Evolutionary conservation across 495 filamentous ascomycete genomes (phyloP).

Genomic region (Hypoxylon fuscum): DNA sequence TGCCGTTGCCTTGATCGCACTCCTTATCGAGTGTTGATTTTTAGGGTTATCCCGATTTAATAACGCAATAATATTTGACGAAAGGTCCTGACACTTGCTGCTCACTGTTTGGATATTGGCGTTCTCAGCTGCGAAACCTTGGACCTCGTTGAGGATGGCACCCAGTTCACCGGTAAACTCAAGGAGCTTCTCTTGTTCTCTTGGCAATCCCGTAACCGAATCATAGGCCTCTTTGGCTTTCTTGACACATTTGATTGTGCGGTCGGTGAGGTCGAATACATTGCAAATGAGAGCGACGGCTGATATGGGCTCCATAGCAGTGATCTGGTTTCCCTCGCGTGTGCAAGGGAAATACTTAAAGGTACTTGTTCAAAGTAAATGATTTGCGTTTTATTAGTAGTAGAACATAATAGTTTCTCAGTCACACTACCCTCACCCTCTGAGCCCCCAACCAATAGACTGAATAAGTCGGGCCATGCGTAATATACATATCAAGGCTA

Average conservation of each 20-base stretch:
- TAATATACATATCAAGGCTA: no score
- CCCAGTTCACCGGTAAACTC: neutral
- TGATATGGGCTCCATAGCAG: constrained; percentile 6
- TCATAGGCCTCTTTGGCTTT: constrained; percentile 10
- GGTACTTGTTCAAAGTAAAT: neutral
- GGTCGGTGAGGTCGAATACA: constrained; percentile 1
- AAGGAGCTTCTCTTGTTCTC: neutral
- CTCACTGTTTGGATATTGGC: neutral
- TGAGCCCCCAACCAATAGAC: no score
- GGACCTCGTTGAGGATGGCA: neutral
- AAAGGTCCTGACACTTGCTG: neutral
- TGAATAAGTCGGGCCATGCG: no score
- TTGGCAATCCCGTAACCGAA: constrained; percentile 4
- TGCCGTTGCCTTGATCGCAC: neutral
- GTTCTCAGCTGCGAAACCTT: neutral
- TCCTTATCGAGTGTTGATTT: neutral
- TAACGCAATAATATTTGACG: neutral
- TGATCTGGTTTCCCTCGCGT: no score
- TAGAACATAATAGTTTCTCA: neutral
- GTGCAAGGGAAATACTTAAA: no score
- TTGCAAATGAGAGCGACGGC: neutral
- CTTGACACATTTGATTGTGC: neutral
- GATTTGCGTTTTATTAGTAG: no score
- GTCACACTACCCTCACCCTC: no score
- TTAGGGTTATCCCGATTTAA: neutral